Evolutionary conservation across 75 land plant species (phyloP).

Genomic region (Chamaecyparis obtusa): DNA sequence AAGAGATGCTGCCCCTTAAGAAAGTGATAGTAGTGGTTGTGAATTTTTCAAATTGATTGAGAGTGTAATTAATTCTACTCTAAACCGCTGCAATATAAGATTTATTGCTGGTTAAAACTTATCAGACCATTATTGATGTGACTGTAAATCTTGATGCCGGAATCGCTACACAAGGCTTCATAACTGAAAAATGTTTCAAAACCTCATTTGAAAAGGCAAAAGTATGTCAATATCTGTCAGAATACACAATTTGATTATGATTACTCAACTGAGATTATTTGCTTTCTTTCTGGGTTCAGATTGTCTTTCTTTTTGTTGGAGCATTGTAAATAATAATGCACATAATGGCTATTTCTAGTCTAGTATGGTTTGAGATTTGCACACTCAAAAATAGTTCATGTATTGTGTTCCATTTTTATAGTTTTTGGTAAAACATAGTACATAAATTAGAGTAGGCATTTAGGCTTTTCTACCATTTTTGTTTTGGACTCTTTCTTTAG

Average conservation of each 20-base stretch:
- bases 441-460: neutral
- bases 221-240: neutral
- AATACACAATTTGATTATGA: neutral
- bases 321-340: neutral
- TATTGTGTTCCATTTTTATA: neutral
- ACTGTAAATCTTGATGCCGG: neutral
- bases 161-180: neutral
- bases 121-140: neutral
- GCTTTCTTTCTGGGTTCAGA: neutral
- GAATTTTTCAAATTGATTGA: neutral
- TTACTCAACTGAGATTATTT: neutral
- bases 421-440: neutral
- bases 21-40: neutral
- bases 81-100: neutral
- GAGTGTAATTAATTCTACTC: neutral
- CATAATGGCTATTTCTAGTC: neutral
- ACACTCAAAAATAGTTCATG: neutral
- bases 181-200: neutral
- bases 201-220: neutral
- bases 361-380: neutral
- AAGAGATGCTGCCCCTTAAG: neutral
- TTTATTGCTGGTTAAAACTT: neutral
- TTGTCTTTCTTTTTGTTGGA: neutral
- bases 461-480: neutral
- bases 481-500: neutral